Base-by-base conservation (phyloP, 768 basidiomycete species). In the Kwoniella sp. region DNA sequence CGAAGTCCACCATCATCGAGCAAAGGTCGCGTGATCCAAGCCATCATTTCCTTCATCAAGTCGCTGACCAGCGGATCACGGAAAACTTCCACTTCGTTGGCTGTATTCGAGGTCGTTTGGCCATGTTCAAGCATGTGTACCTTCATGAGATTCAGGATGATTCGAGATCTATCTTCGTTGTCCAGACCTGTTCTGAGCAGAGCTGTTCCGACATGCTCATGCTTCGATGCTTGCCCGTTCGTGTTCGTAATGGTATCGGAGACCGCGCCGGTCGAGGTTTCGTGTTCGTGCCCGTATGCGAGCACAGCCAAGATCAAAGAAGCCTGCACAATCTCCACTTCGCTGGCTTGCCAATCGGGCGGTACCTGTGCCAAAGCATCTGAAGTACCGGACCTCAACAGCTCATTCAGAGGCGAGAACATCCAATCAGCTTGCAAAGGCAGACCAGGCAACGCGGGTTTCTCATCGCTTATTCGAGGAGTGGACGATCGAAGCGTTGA, bases 81-180 rank as follows among this genome's bases (percentile, higher is more conserved):
- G 80, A 91, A 98, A 1, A 96, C 66, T 44, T 77, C 76, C 15
- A 56, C 61, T 37, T 69, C 70, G 21, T 55, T 40, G 2, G 59
- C 51, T 36, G 63, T 25, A 26, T 65, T 63, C n/a, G 33, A 48
- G 29, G 49, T 49, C 36, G 58, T 73, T 69, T 90, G 88, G 1
- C 86, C 91, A 74, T 95, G 90, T 77, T 98, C 94, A 27, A 98
- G 86, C 92, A 96, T 94, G 80, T 92, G 92, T 17, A 96, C 86
- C 68, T 90, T 91, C 91, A 96, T 94, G 67, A 92, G 89, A 21
- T 84, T 85, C 69, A 93, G 88, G 4, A 89, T 82, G 1, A 84
- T 80, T 66, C 88, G 86, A 55, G 86, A 85, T 48, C 85, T 82
- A 26, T 60, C 58, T 29, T 24, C 21, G 4, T 22, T 21, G 19